Evolutionary conservation across 305 asterid genomes (phyloP).

Genomic region (Fraxinus floribunda): DNA sequence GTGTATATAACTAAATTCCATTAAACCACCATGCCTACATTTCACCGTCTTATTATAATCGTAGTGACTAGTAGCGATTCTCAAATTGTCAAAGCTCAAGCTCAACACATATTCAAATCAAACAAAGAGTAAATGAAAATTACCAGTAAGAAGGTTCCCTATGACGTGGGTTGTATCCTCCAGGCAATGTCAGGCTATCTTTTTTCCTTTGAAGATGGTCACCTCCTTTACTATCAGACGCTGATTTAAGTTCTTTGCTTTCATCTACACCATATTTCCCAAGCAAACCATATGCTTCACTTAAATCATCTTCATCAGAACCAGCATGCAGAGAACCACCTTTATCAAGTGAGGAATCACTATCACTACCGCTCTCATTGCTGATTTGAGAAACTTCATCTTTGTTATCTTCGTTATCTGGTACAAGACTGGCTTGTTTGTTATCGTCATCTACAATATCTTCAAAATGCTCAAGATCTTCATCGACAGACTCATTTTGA

Average conservation of each 20-base stretch:
- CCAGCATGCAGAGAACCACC: slow-evolving; percentile 46
- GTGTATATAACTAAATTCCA: neutral
- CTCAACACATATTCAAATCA: neutral
- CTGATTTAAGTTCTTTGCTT: slow-evolving; percentile 33
- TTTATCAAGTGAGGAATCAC: slow-evolving; percentile 41
- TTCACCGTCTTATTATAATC: neutral
- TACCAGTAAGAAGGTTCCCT: slow-evolving; percentile 92
- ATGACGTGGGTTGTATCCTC: slow-evolving; percentile 73
- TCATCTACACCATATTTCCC: slow-evolving; percentile 33
- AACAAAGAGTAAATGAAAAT: slow-evolving; percentile 8
- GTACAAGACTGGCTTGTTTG: slow-evolving; percentile 26
- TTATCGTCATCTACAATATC: slow-evolving; percentile 64
- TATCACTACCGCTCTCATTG: slow-evolving; percentile 36
- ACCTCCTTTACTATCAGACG: slow-evolving; percentile 24
- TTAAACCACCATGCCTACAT: neutral
- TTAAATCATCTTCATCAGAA: slow-evolving; percentile 42
- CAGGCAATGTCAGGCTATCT: slow-evolving; percentile 34
- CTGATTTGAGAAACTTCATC: slow-evolving; percentile 31
- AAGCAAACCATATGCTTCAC: slow-evolving; percentile 46
- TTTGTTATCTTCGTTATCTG: slow-evolving; percentile 27
- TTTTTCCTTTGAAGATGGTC: slow-evolving; percentile 28
- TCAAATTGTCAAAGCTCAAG: slow-evolving; percentile 1
- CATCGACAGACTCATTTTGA: slow-evolving; percentile 75
- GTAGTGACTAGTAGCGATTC: neutral
- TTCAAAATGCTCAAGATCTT: slow-evolving; percentile 87